These are phyloP conservation scores for Neostapfia colusana DNA, from an alignment of 176 grass and related monocot species.

Conservation along the genomic window DNA sequence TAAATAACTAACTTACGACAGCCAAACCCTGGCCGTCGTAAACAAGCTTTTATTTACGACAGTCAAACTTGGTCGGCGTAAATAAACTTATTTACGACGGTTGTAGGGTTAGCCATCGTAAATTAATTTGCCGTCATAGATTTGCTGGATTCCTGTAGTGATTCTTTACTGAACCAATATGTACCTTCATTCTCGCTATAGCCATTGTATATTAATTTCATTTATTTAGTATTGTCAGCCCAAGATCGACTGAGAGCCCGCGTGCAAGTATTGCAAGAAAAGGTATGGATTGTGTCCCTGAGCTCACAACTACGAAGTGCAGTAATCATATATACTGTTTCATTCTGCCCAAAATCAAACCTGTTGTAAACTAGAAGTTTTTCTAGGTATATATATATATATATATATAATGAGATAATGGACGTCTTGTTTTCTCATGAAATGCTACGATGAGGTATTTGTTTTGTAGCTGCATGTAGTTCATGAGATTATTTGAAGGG, in stretches of 20 bases:
- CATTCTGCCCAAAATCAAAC: too few species aligned
- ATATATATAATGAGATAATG: too few species aligned
- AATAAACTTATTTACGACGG: too few species aligned
- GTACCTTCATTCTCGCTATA: neutral
- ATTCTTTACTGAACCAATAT: neutral
- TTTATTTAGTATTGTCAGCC: neutral
- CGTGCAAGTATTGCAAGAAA: neutral
- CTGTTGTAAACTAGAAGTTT: neutral
- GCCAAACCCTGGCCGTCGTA: too few species aligned
- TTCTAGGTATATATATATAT: neutral
- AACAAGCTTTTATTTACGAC: too few species aligned
- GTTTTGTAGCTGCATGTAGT: neutral
- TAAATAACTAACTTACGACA: too few species aligned
- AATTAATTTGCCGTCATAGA: too few species aligned
- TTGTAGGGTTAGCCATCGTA: too few species aligned
- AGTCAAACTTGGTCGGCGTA: too few species aligned
- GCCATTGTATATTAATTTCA: neutral
- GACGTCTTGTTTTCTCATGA: neutral
- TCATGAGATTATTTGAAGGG: neutral
- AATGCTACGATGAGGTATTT: neutral
- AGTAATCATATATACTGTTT: too few species aligned
- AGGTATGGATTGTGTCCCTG: neutral
- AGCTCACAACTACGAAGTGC: too few species aligned
- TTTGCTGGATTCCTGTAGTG: too few species aligned
- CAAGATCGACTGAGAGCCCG: neutral